phyloP scores from a whole-genome alignment of 768 basidiomycete species.

The Boletus rubescentipes region DNA sequence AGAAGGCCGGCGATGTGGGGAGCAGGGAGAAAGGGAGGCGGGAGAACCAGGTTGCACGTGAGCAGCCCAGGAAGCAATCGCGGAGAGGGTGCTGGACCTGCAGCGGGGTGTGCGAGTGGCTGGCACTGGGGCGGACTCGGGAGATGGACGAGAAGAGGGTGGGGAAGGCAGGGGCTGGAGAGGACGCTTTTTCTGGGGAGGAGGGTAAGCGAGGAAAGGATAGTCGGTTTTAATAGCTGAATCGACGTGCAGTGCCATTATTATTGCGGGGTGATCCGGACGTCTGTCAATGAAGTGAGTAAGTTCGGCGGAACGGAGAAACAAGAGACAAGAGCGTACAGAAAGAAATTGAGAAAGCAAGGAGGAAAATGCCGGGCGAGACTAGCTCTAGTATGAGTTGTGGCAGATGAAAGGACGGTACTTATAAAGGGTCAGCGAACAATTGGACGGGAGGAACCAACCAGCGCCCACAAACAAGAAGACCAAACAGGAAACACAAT shows the following conservation, averaged over 20 bases:
- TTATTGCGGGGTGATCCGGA: conserved; percentile 6
- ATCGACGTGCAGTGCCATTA: conserved; percentile 7
- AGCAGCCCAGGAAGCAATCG: conserved; percentile 62
- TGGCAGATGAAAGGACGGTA: not conserved
- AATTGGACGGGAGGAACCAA: conserved; percentile 27
- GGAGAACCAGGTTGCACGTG: conserved; percentile 72
- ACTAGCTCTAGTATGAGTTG: conserved; percentile 18
- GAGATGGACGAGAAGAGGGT: not conserved
- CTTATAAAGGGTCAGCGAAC: conserved; percentile 22
- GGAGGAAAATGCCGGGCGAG: conserved; percentile 7
- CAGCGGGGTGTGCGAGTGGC: conserved; percentile 18
- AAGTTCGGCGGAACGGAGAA: not conserved
- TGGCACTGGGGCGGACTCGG: conserved; percentile 11
- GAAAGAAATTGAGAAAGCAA: not conserved
- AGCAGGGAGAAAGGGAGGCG: conserved; percentile 39
- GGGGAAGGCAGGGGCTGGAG: conserved; percentile 30
- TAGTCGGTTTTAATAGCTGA: conserved; percentile 27
- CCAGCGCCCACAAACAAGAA: conserved; percentile 27
- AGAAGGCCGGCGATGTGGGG: conserved; percentile 39
- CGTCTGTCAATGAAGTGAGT: conserved; percentile 5
- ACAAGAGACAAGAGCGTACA: conserved; percentile 6
- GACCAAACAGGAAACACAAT: no score
- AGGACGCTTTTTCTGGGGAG: conserved; percentile 38
- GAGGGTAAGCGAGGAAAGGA: conserved; percentile 45
- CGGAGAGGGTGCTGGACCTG: conserved; percentile 46